Evolutionary conservation across 768 basidiomycete genomes (phyloP), one percentile per base, ranked within the genome.

Genomic region (Lactarius akahatsu): DNA sequence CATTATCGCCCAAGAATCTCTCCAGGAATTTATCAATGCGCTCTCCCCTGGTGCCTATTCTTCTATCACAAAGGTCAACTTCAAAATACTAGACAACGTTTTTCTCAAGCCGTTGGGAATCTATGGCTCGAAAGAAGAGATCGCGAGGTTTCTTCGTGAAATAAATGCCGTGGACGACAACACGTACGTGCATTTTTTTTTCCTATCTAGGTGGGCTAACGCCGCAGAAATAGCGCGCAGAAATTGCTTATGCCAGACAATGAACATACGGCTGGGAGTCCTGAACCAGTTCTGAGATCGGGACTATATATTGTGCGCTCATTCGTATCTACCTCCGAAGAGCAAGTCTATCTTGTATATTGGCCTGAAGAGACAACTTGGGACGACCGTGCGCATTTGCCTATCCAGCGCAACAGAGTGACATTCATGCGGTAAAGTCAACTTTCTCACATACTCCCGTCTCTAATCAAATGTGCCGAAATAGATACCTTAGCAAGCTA

Each of bases 311-410:
- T 82, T 43, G 75, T 79, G 40, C 75, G 74, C 23, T 57, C 66
- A 18, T 36, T 28, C n/a, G 47, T n/a, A 38, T 54, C 57, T 11
- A 61, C 55, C 0, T 68, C 69, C 2, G 73, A 78, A 36, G 64
- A 70, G 16, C 72, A 76, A 41, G 61, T 82, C 9, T 85, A 83
- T 61, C 79, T 85, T 10, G 67, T 88, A 4, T 87, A 84, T 63
- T 88, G 87, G 86, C 86, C 86, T 0, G 85, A 88, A 65, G 78
- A 83, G 26, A 79, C 75, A 1, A 87, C 86, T 0, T 88, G 86
- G 86, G 72, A 82, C 50, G 85, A 86, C 72, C 73, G 76, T 20
- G 80, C 83, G 0, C 56, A 74, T 4, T 75, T 79, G 1, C 74
- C 83, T 4, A 78, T 84, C 58, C 72, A 78, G 38, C 79, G 82